Base-by-base conservation (phyloP, 2,329 filamentous ascomycete species). In the Beauveria rudraprayagi region DNA sequence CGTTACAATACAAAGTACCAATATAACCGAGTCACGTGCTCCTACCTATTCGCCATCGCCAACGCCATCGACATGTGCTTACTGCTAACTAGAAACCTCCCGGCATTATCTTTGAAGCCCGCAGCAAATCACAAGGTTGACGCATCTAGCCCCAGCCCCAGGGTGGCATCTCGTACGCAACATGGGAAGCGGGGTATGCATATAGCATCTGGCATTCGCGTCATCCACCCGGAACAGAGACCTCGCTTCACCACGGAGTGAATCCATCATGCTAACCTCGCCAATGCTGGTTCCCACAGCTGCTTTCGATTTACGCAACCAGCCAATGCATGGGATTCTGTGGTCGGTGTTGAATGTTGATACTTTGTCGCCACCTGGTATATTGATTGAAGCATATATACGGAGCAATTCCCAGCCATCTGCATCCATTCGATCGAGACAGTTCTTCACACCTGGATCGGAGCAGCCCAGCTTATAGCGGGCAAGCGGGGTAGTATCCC, bases 1-100 rank as follows among this genome's bases (percentile, higher is more conserved):
- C 24, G 55, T 40, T 26, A 30, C 44, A 37, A 11, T 37, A 16
- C 5, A 37, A 14, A 37, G n/a, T 37, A 8, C 24, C 44, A 51
- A 16, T 22, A 51, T 51, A 51, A 16, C 56, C 56, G 56, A 30
- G 56, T 60, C 56, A 60, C 48, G 48, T 60, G 56, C 40, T 26
- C 34, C 11, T 34, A 6, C 30, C 5, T 11, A 8, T 34, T 51
- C 22, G 56, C 40, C 26, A 24, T 37, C 34, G 34, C 14, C 34
- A 37, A 37, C 34, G 34, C 34, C 34, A 37, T 44, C 48, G 48
- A 60, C 56, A 60, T 60, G 56, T 60, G 48, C 56, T 53, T n/a
- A 16, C 11, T 37, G 14, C 26, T 10, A 5, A 19, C 44, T n/a
- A 10, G 16, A 58, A 43, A 30, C 24, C 16, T 30, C 17, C 56